These are phyloP conservation scores for Ogataea trehaloabstinens DNA, from an alignment of 805 yeast genomes.

Conservation along the genomic window DNA sequence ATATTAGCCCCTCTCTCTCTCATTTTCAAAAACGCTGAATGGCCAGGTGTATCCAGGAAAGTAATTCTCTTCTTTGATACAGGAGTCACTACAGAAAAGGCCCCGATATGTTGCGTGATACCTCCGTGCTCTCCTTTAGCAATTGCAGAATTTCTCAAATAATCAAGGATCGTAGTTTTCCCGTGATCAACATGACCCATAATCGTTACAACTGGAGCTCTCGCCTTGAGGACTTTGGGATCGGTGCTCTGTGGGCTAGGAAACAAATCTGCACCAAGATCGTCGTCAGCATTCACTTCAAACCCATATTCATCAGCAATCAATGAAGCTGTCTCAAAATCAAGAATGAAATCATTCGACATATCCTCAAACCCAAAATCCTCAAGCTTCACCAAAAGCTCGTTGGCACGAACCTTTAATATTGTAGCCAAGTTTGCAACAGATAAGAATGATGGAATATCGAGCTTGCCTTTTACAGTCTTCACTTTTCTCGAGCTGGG, in stretches of 20 bases:
- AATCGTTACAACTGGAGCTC: constrained; percentile 94
- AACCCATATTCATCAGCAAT: constrained; percentile 89
- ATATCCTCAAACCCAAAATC: constrained; percentile 70
- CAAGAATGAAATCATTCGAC: constrained; percentile 77
- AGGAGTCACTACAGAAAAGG: constrained; percentile 84
- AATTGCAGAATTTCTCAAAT: constrained; percentile 77
- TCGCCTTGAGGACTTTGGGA: constrained; percentile 46
- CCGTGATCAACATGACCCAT: constrained; percentile 99
- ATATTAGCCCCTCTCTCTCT: constrained; percentile 93
- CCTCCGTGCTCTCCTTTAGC: constrained; percentile 91
- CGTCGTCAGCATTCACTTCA: constrained; percentile 55
- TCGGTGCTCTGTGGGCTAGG: constrained; percentile 54
- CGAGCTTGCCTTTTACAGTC: no score
- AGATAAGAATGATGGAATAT: constrained; percentile 73
- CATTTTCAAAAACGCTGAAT: constrained; percentile 95
- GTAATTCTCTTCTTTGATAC: constrained; percentile 73
- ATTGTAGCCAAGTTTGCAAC: constrained; percentile 77
- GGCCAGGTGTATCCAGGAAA: constrained; percentile 96
- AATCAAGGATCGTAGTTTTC: constrained; percentile 89
- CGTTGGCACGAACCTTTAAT: constrained; percentile 61
- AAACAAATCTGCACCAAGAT: constrained; percentile 57
- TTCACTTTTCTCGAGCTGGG: no score
- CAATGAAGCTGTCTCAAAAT: constrained; percentile 79
- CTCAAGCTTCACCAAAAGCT: constrained; percentile 54
- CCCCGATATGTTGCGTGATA: constrained; percentile 97